A percentile compares a stretch with the other conserved stretches of the same genome.
phyloP scores from a whole-genome alignment of 352 stramenopile species.

The Pythium sp. region DNA sequence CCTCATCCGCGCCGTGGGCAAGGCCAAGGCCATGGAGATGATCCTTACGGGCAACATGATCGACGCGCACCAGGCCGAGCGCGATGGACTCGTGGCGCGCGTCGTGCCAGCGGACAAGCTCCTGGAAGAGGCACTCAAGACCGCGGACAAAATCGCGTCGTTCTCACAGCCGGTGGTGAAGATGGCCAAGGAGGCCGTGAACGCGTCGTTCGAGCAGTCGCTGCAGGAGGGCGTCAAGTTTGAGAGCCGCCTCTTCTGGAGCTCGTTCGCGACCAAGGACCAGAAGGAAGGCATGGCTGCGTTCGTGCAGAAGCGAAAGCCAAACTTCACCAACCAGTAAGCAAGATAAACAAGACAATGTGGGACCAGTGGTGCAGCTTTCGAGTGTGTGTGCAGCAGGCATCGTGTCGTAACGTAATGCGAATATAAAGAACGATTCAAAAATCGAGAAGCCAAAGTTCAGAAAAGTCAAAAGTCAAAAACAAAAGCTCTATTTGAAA shows the following conservation, averaged over 20 bases:
- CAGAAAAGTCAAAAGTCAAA: background rate
- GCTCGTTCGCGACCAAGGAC: conserved; percentile 95
- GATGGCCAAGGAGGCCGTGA: conserved; percentile 97
- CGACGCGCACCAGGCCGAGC: conserved; percentile 92
- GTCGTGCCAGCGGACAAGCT: conserved; percentile 92
- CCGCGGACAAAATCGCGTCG: conserved; percentile 94
- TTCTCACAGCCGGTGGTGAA: conserved; percentile 95
- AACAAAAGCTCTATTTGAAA: conserved; percentile 6
- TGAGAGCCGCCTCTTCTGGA: conserved; percentile 98
- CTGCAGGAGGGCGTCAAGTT: conserved; percentile 95
- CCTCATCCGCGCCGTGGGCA: conserved; percentile 96
- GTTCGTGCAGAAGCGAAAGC: conserved; percentile 96
- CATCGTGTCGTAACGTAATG: background rate
- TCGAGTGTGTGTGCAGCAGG: conserved; percentile 1
- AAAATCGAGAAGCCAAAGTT: background rate
- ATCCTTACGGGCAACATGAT: conserved; percentile 98
- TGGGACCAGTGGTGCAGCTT: background rate
- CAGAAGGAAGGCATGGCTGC: conserved; percentile 96
- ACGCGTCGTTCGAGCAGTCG: conserved; percentile 91
- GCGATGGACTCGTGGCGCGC: conserved; percentile 92
- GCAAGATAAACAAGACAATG: background rate
- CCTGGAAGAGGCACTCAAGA: conserved; percentile 94
- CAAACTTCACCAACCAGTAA: conserved; percentile 95
- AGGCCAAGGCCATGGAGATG: conserved; percentile 99
- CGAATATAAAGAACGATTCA: background rate